Evolutionary conservation across 2,329 filamentous ascomycete genomes (phyloP).

Genomic region (Exophiala sideris): DNA sequence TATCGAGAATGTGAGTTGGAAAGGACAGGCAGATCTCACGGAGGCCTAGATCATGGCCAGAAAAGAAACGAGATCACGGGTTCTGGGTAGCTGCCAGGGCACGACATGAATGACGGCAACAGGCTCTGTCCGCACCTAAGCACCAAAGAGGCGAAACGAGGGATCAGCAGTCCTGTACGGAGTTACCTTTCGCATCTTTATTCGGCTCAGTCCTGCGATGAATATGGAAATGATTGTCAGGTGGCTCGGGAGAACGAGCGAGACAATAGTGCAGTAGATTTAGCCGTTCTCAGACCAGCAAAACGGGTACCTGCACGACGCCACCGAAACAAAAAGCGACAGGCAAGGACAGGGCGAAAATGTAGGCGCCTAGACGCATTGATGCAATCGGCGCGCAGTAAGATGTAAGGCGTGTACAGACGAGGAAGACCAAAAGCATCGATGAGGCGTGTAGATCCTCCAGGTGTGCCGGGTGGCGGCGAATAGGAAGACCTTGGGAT

Average conservation of each 20-base stretch:
- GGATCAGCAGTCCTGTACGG: constrained; percentile 3
- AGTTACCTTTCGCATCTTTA: constrained; percentile 6
- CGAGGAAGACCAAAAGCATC: constrained; percentile 3
- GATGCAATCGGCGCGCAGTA: constrained; percentile 4
- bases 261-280: background rate
- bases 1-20: background rate
- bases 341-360: background rate
- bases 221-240: background rate
- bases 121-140: too few relatives aligned
- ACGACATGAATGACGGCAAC: too few relatives aligned
- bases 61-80: background rate
- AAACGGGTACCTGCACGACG: too few relatives aligned
- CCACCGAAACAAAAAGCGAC: too few relatives aligned
- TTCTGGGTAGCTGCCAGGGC: too few relatives aligned
- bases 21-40: background rate
- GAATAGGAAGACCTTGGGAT: constrained; percentile 5
- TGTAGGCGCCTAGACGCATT: constrained; percentile 10
- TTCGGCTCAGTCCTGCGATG: constrained; percentile 5
- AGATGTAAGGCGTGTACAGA: constrained; percentile 3
- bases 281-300: too few relatives aligned
- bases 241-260: background rate
- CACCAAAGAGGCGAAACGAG: background rate
- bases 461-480: constrained; percentile 18
- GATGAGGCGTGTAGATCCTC: constrained; percentile 20
- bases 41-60: background rate